Evolutionary conservation across 2,329 filamentous ascomycete species (phyloP).

Genomic region (Lasiodiplodia hormozganensis): DNA sequence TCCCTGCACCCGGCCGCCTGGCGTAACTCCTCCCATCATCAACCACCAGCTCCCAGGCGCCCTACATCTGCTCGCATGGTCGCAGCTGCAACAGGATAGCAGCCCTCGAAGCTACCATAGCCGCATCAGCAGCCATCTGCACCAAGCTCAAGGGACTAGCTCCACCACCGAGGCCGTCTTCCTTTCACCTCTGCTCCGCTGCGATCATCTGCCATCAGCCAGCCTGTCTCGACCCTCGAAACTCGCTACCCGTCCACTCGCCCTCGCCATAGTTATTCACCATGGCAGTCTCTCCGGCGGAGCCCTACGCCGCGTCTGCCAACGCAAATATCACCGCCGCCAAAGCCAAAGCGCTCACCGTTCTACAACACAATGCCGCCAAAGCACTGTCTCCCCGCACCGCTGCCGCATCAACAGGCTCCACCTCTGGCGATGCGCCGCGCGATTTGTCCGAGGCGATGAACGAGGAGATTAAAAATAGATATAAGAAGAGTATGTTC

Average conservation of each 20-base stretch:
- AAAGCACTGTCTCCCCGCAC: constrained; percentile 31
- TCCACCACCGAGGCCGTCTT: constrained; percentile 2
- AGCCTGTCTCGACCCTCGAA: constrained; percentile 12
- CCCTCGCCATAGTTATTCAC: constrained; percentile 14
- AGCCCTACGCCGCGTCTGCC: constrained; percentile 22
- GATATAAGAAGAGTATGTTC: constrained; percentile 54
- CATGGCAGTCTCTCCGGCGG: constrained; percentile 32
- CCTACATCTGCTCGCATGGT: background rate
- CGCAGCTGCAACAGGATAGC: background rate
- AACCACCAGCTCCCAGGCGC: background rate
- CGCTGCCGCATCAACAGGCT: constrained; percentile 34
- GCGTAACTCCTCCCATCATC: background rate
- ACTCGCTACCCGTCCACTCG: background rate
- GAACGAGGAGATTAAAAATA: constrained; percentile 62
- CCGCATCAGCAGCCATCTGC: background rate
- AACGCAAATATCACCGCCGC: constrained; percentile 26
- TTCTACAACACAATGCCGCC: constrained; percentile 37
- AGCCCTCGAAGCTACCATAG: background rate
- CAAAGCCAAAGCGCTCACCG: constrained; percentile 44
- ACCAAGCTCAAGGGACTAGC: background rate
- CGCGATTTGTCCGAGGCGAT: constrained; percentile 56
- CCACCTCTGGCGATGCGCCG: constrained; percentile 34
- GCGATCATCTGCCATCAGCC: constrained; percentile 24
- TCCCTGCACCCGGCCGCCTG: background rate
- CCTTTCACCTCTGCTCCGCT: constrained; percentile 24